phyloP scores from a whole-genome alignment of 441 rosid species.

The Gossypium aridum region DNA sequence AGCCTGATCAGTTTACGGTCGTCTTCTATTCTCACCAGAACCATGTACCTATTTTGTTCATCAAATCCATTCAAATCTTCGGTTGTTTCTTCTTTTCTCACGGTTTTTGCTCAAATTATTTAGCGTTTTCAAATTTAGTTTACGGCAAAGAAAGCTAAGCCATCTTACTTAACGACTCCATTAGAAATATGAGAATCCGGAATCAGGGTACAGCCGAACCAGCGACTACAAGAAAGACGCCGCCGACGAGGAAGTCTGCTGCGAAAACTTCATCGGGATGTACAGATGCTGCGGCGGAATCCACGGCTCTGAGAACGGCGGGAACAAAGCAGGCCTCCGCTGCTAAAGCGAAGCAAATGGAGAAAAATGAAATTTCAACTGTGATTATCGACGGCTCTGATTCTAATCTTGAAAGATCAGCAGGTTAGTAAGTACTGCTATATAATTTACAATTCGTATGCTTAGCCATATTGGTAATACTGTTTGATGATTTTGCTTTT shows the following conservation, averaged over 20 bases:
- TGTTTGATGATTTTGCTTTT: not conserved
- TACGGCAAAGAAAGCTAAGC: not conserved
- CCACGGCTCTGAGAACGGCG: conserved; percentile 15
- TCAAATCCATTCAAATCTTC: not conserved
- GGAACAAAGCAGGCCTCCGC: conserved; percentile 21
- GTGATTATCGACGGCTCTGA: conserved; percentile 14
- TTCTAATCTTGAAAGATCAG: conserved; percentile 20
- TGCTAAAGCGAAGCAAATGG: conserved; percentile 20
- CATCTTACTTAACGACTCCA: not conserved
- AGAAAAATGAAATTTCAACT: conserved; percentile 18
- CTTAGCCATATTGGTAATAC: not conserved
- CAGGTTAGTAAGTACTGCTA: conserved; percentile 19
- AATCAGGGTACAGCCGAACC: conserved; percentile 22
- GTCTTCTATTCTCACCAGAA: not conserved
- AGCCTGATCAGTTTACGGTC: not conserved
- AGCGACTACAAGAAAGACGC: conserved; percentile 24
- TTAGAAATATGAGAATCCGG: conserved; percentile 31
- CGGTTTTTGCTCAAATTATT: not conserved
- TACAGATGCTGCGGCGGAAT: conserved; percentile 9
- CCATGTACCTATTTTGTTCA: not conserved
- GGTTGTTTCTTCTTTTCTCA: not conserved
- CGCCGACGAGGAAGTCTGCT: conserved; percentile 29
- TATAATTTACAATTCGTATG: not conserved
- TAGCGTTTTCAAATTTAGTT: not conserved
- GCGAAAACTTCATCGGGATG: conserved; percentile 14